phyloP scores from a whole-genome alignment of 2,329 filamentous ascomycete genomes.

The Arthrobotrys megalospora region DNA sequence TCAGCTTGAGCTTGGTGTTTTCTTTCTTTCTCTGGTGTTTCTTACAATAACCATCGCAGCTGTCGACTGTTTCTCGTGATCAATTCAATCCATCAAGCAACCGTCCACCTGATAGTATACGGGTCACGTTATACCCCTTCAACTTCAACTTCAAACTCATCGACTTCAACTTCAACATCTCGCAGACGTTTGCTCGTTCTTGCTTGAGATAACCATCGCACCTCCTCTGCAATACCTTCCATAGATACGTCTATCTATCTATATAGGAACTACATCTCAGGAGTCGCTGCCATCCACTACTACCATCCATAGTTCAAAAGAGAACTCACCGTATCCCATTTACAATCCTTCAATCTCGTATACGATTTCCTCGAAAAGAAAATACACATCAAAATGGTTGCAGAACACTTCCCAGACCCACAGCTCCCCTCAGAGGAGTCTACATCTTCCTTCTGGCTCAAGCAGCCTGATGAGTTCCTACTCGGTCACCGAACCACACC shows the following conservation, averaged over 20 bases:
- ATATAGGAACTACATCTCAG: constrained; percentile 11
- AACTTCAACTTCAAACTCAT: constrained; percentile 4
- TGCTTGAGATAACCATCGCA: constrained; percentile 57
- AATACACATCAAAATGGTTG: constrained; percentile 6
- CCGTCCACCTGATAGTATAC: neutral
- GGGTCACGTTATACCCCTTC: neutral
- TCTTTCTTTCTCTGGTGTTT: constrained; percentile 1
- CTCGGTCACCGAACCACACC: constrained; percentile 78
- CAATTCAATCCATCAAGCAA: neutral
- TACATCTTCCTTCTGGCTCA: constrained; percentile 81
- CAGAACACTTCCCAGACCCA: constrained; percentile 64
- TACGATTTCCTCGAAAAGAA: neutral
- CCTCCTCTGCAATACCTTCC: constrained; percentile 42
- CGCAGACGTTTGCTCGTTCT: constrained; percentile 60
- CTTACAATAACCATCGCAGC: neutral
- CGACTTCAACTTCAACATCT: constrained; percentile 16
- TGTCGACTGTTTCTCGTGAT: neutral
- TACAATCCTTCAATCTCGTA: neutral
- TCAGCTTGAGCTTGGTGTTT: constrained; percentile 5
- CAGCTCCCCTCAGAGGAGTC: constrained; percentile 75
- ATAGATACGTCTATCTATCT: constrained; percentile 7
- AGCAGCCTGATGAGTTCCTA: constrained; percentile 76
- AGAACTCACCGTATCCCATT: constrained; percentile 5
- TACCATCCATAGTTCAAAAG: neutral
- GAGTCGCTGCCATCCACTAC: constrained; percentile 40